phyloP scores from a whole-genome alignment of 106 monocot genomes.

The Apostasia ramifera region DNA sequence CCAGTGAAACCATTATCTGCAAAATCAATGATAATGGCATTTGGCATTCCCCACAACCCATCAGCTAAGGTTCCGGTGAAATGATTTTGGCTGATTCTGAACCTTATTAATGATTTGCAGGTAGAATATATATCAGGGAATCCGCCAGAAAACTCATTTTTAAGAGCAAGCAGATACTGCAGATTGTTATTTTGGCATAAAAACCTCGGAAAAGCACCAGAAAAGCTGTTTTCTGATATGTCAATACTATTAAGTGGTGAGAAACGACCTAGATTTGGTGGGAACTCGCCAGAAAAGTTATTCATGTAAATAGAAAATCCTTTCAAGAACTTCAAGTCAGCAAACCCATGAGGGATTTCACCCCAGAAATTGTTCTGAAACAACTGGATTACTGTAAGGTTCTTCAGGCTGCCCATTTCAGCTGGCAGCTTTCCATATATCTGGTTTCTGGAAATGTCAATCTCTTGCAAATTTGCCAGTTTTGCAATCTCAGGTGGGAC shows the following conservation, averaged over 20 bases:
- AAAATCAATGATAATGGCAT: slow-evolving; percentile 53
- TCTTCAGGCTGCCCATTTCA: slow-evolving; percentile 42
- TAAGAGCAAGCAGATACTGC: slow-evolving; percentile 54
- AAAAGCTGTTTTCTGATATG: slow-evolving; percentile 79
- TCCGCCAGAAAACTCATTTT: slow-evolving; percentile 71
- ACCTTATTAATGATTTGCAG: slow-evolving; percentile 58
- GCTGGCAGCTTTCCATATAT: slow-evolving; percentile 51
- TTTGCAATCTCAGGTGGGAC: slow-evolving; percentile 46
- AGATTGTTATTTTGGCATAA: slow-evolving; percentile 57
- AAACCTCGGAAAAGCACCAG: slow-evolving; percentile 60
- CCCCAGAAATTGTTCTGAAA: slow-evolving; percentile 63
- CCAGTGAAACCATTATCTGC: slow-evolving; percentile 58
- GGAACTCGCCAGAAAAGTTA: slow-evolving; percentile 62
- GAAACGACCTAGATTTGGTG: slow-evolving; percentile 53
- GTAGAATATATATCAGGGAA: slow-evolving; percentile 51
- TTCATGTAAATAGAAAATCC: slow-evolving; percentile 69
- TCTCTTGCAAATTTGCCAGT: slow-evolving; percentile 37
- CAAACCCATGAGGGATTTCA: slow-evolving; percentile 53
- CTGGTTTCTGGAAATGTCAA: slow-evolving; percentile 66
- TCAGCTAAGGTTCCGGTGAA: slow-evolving; percentile 41
- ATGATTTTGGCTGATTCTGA: slow-evolving; percentile 63
- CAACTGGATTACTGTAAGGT: slow-evolving; percentile 54
- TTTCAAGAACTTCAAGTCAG: slow-evolving; percentile 32
- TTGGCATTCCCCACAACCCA: slow-evolving; percentile 75
- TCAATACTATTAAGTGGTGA: slow-evolving; percentile 63